Base-by-base conservation (phyloP, 441 rosid species). In the Adansonia grandidieri region DNA sequence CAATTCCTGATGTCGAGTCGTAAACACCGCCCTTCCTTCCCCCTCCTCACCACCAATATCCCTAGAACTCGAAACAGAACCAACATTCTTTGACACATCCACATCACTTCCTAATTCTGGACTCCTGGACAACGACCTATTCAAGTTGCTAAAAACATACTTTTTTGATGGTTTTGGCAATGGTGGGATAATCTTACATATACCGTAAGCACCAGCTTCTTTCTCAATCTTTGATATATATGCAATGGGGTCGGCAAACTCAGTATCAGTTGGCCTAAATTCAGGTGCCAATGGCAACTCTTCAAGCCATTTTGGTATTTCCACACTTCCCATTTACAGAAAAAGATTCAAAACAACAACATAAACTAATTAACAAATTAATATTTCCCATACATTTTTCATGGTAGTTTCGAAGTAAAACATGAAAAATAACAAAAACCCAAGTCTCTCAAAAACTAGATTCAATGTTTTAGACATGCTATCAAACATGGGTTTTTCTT, bases 121-220 rank as follows among this genome's bases (percentile, higher is more conserved):
- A 81, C 88, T 89, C 86, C 82, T 95, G 14, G 86, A 76, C 37
- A 97, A 91, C 2, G 98, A 89, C 90, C 85, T 92, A 79, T 93
- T 97, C 92, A 97, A 81, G 83, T 97, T 95, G 68, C 74, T 9
- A 28, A 91, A 88, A 32, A 91, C 98, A 50, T 90, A 95, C 88
- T 85, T 95, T 78, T 91, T 97, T 0, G 98, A 91, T 47, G 99
- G 98, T 81, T 86, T 93, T 6, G 99, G 95, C 82, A 95, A 82
- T 8, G 99, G 99, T 50, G 99, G 99, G 77, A 97, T 81, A 76
- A 97, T 92, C 90, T 97, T 97, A 81, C 99, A 97, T 60, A 97
- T 95, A 77, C 99, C 98, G 83, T 90, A 93, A 47, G 92, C 96
- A 82, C 94, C 84, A 37, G 98, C 99, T 76, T 95, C 91, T 86